Conservation (phyloP, 805 yeast species). For the Cyberlindnera misumaiensis region DNA sequence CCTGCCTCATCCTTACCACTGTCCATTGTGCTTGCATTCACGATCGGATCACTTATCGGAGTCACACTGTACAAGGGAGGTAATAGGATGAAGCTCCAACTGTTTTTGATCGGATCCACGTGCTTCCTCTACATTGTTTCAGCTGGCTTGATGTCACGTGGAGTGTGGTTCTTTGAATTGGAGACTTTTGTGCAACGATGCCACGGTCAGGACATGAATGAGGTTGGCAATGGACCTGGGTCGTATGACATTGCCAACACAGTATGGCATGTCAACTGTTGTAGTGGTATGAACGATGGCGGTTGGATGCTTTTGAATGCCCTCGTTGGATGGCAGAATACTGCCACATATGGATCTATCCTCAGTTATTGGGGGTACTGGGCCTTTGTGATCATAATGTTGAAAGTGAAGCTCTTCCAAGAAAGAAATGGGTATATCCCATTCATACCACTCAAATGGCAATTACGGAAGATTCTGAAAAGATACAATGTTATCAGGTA, state of each 20-base stretch:
- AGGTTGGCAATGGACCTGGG: constrained; percentile 89
- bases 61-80: constrained; percentile 68
- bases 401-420: constrained; percentile 42
- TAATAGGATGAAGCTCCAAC: constrained; percentile 65
- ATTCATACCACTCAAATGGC: constrained; percentile 56
- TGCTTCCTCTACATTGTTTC: constrained; percentile 81
- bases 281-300: constrained; percentile 87
- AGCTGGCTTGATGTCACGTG: constrained; percentile 82
- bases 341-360: constrained; percentile 88
- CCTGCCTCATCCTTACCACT: constrained; percentile 60
- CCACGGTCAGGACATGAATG: constrained; percentile 77
- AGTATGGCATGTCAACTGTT: constrained; percentile 93
- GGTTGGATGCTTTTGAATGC: constrained; percentile 91
- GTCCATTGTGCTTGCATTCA: constrained; percentile 54
- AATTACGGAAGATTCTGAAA: constrained; percentile 43
- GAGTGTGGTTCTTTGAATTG: constrained; percentile 85
- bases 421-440: constrained; percentile 58
- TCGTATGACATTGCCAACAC: constrained; percentile 73
- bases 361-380: constrained; percentile 68
- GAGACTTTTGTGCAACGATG: constrained; percentile 68
- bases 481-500: constrained; percentile 28
- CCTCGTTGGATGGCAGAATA: constrained; percentile 87
- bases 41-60: constrained; percentile 61
- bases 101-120: constrained; percentile 68
- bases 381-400: constrained; percentile 42